Evolutionary conservation across 2,329 filamentous ascomycete genomes (phyloP).

Genomic region (Huntiella bhutanensis): DNA sequence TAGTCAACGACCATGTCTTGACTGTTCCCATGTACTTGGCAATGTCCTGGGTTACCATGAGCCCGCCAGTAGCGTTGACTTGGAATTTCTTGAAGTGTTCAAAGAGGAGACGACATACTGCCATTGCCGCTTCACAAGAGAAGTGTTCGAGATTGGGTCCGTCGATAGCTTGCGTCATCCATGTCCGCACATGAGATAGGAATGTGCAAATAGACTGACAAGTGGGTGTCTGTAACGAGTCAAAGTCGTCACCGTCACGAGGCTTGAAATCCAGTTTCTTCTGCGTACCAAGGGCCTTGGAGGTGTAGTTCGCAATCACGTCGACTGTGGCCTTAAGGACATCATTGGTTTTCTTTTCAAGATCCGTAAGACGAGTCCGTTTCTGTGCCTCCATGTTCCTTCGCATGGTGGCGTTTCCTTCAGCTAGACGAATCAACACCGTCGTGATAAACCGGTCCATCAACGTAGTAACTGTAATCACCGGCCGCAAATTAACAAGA

Average conservation of each 20-base stretch:
- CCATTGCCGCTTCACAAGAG: slow-evolving; percentile 64
- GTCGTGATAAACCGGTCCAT: slow-evolving; percentile 85
- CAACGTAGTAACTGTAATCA: slow-evolving; percentile 76
- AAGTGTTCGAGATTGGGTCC: slow-evolving; percentile 70
- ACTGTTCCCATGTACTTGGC: slow-evolving; percentile 79
- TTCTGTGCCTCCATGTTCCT: slow-evolving; percentile 77
- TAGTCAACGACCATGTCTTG: slow-evolving; percentile 58
- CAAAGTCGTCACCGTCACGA: slow-evolving; percentile 53
- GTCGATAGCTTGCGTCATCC: slow-evolving; percentile 51
- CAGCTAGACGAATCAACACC: slow-evolving; percentile 74
- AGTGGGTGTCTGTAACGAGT: slow-evolving; percentile 69
- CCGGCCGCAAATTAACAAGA: slow-evolving; percentile 57
- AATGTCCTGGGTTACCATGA: slow-evolving; percentile 93
- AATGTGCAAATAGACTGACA: slow-evolving; percentile 70
- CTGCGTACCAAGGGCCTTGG: slow-evolving; percentile 53
- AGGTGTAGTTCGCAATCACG: slow-evolving; percentile 57
- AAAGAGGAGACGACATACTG: slow-evolving; percentile 59
- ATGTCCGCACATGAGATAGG: slow-evolving; percentile 45
- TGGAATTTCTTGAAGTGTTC: slow-evolving; percentile 90
- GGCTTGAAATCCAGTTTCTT: slow-evolving; percentile 82
- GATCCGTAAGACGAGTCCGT: slow-evolving; percentile 50
- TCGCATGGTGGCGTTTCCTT: slow-evolving; percentile 75
- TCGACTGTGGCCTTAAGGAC: slow-evolving; percentile 39
- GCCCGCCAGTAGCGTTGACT: slow-evolving; percentile 78
- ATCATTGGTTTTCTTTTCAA: slow-evolving; percentile 64